A percentile compares a stretch with the other conserved stretches of the same genome.
phyloP scores from a whole-genome alignment of 768 basidiomycete species.

The Melanogaster broomeanus region DNA sequence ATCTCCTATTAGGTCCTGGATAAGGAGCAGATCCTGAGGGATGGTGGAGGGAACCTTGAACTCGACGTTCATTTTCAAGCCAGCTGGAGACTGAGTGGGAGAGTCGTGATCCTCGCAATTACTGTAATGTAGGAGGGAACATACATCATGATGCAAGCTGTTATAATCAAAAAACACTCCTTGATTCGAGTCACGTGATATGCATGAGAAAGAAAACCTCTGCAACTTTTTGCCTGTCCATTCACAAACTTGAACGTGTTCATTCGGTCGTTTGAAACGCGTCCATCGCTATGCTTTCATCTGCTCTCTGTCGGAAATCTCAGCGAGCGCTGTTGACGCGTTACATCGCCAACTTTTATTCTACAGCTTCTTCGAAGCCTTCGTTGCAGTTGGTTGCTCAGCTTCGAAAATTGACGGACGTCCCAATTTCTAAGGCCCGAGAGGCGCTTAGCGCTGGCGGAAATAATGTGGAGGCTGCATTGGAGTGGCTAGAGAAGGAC shows the following conservation, averaged over 20 bases:
- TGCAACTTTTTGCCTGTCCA: neutral
- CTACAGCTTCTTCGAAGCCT: conserved; percentile 53
- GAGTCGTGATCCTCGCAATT: too few relatives aligned
- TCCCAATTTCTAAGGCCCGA: conserved; percentile 85
- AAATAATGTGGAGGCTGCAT: conserved; percentile 72
- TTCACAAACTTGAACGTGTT: too few relatives aligned
- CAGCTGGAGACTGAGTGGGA: neutral
- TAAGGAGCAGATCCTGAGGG: conserved; percentile 76
- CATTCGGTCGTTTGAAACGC: neutral
- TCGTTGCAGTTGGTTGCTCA: conserved; percentile 81
- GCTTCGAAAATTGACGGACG: conserved; percentile 77
- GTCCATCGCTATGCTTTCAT: conserved; percentile 13
- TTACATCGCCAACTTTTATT: conserved; percentile 39
- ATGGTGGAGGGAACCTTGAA: conserved; percentile 66
- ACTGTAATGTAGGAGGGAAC: too few relatives aligned
- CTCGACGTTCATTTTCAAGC: conserved; percentile 25
- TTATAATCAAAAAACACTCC: too few relatives aligned
- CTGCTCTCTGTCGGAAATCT: conserved; percentile 4
- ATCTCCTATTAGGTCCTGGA: conserved; percentile 61
- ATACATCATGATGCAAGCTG: too few relatives aligned
- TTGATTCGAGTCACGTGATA: conserved; percentile 24
- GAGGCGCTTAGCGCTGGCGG: conserved; percentile 78
- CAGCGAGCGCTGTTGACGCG: neutral
- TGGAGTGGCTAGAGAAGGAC: conserved; percentile 82
- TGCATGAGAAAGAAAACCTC: neutral